phyloP scores from a whole-genome alignment of 805 yeast species.

The Lipomyces mesembrius region DNA sequence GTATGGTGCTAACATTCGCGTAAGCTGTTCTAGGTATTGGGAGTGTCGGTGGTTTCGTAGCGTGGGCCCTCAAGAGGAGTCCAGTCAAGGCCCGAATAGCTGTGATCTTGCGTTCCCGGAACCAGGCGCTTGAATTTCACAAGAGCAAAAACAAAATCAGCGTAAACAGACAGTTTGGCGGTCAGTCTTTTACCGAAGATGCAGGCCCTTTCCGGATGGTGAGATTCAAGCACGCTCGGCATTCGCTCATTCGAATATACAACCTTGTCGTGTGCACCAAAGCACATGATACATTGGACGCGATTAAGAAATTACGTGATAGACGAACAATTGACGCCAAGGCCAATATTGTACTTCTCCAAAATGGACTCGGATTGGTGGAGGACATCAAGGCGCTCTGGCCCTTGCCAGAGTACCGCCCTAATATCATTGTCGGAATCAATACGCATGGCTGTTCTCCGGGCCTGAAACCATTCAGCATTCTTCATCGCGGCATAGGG shows the following conservation, averaged over 20 bases:
- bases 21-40: neutral
- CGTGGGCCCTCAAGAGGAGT: slow-evolving; percentile 3
- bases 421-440: slow-evolving; percentile 72
- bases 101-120: neutral
- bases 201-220: neutral
- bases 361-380: slow-evolving; percentile 80
- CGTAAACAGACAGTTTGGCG: neutral
- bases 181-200: neutral
- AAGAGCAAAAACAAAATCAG: neutral
- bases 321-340: slow-evolving; percentile 8
- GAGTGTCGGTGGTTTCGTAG: neutral
- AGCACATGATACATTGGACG: slow-evolving; percentile 70
- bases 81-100: slow-evolving; percentile 2
- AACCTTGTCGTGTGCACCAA: slow-evolving; percentile 70
- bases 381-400: slow-evolving; percentile 60
- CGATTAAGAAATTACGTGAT: slow-evolving; percentile 44
- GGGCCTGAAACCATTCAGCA: slow-evolving; percentile 43
- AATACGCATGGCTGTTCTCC: slow-evolving; percentile 78
- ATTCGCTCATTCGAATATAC: slow-evolving; percentile 4
- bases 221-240: slow-evolving; percentile 1
- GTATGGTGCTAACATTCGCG: neutral
- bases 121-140: neutral
- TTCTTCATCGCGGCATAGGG: slow-evolving; percentile 75
- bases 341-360: slow-evolving; percentile 60
- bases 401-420: slow-evolving; percentile 54